Conservation (phyloP, 768 basidiomycete species). For the Suillus subluteus region DNA sequence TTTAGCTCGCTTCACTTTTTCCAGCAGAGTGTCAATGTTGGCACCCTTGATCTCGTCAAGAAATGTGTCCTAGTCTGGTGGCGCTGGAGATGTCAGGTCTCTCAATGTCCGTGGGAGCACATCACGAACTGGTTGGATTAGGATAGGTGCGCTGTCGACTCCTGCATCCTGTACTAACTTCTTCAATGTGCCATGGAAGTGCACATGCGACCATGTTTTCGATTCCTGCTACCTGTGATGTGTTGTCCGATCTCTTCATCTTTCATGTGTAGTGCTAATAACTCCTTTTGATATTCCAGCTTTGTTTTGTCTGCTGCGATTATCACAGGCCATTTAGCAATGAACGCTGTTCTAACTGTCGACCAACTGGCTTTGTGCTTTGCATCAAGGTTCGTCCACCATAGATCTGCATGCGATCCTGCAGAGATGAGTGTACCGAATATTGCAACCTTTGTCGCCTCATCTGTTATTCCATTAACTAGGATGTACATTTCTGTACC, state of each 20-base stretch:
- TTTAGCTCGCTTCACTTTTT: too few relatives aligned
- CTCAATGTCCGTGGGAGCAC: background rate
- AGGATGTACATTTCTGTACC: background rate
- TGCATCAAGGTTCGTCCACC: background rate
- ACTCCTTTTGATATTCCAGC: background rate
- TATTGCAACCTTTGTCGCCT: background rate
- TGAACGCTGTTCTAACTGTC: background rate
- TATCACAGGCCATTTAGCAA: background rate
- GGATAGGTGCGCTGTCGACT: background rate
- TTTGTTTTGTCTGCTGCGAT: background rate
- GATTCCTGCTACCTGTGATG: background rate
- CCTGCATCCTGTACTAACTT: background rate
- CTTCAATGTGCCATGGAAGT: background rate
- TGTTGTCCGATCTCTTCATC: background rate
- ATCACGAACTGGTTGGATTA: background rate
- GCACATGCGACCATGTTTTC: background rate
- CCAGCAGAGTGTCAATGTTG: too few relatives aligned
- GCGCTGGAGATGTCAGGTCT: background rate
- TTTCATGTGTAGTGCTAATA: background rate
- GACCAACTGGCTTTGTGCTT: background rate
- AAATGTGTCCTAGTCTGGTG: background rate
- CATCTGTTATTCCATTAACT: background rate
- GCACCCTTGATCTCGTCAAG: too few relatives aligned
- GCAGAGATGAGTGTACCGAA: background rate
- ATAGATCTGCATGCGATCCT: background rate